These are phyloP conservation scores for Phyllosticta citribraziliensis DNA, from an alignment of 2,329 filamentous ascomycete genomes.

Conservation along the genomic window DNA sequence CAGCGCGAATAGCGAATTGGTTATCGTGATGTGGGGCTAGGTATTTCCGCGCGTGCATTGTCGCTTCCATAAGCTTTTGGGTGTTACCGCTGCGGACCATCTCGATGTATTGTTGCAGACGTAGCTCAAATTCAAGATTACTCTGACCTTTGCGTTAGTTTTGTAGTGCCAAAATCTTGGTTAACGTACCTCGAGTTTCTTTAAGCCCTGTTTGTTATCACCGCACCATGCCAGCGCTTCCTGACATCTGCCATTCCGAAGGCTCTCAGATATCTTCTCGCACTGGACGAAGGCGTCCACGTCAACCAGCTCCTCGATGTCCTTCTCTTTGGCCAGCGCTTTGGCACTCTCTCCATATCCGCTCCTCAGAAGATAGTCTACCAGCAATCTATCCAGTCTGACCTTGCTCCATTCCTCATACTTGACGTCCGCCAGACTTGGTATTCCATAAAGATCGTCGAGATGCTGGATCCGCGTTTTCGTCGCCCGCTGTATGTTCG, in stretches of 20 bases:
- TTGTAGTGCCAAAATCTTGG: not conserved
- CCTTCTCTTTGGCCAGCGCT: slow-evolving; percentile 63
- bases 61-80: slow-evolving; percentile 62
- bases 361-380: slow-evolving; percentile 83
- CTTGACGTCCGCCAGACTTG: slow-evolving; percentile 77
- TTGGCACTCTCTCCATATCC: slow-evolving; percentile 72
- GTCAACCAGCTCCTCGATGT: slow-evolving; percentile 75
- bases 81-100: slow-evolving; percentile 56
- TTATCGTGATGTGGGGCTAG: slow-evolving; percentile 60
- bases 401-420: slow-evolving; percentile 85
- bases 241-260: slow-evolving; percentile 43
- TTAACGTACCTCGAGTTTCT: slow-evolving; percentile 64
- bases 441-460: slow-evolving; percentile 68
- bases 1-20: slow-evolving; percentile 62
- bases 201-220: slow-evolving; percentile 86
- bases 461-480: slow-evolving; percentile 71
- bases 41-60: slow-evolving; percentile 72
- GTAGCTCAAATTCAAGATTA: slow-evolving; percentile 84
- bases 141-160: slow-evolving; percentile 40
- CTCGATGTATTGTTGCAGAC: slow-evolving; percentile 92
- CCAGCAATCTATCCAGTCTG: slow-evolving; percentile 71
- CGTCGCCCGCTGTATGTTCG: slow-evolving; percentile 62
- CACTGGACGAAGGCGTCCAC: slow-evolving; percentile 79
- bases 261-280: slow-evolving; percentile 63
- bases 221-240: slow-evolving; percentile 84